Conservation (phyloP, 176 grass and related monocot species). For the Typha latifolia region DNA sequence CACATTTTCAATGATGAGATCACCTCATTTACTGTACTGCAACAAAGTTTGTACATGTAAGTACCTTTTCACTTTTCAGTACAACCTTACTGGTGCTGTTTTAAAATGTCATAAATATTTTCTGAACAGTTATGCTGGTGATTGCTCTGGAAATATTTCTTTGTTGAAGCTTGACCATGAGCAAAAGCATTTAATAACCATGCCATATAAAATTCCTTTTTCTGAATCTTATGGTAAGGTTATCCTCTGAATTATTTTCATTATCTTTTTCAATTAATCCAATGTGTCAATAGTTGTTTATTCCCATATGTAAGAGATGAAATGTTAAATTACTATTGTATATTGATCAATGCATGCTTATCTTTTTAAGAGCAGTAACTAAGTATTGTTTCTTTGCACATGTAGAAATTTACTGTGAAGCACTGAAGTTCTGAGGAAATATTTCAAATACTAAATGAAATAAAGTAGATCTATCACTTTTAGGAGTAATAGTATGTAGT, state of each 20-base stretch:
- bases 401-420: no score
- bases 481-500: no score
- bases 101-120: not conserved
- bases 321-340: not conserved
- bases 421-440: no score
- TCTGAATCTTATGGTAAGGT: conserved; percentile 67
- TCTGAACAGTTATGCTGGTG: conserved; percentile 59
- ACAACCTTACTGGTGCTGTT: not conserved
- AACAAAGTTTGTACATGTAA: conserved; percentile 65
- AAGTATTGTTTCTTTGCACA: no score
- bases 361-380: not conserved
- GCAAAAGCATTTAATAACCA: conserved; percentile 40
- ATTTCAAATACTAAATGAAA: no score
- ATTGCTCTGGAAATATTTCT: conserved; percentile 49
- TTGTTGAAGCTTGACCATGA: conserved; percentile 62
- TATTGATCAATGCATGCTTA: not conserved
- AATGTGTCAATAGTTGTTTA: not conserved
- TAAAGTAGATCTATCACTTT: no score
- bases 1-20: conserved; percentile 54
- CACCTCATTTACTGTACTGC: conserved; percentile 48
- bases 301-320: not conserved
- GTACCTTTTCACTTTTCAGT: conserved; percentile 1
- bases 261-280: not conserved
- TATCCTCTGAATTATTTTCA: not conserved
- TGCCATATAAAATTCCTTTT: conserved; percentile 82